Percentiles rank a stretch among this genome's conserved stretches.
Evolutionary conservation across 139 green algal species (phyloP).

Genomic region (Coelastrella sp.): DNA sequence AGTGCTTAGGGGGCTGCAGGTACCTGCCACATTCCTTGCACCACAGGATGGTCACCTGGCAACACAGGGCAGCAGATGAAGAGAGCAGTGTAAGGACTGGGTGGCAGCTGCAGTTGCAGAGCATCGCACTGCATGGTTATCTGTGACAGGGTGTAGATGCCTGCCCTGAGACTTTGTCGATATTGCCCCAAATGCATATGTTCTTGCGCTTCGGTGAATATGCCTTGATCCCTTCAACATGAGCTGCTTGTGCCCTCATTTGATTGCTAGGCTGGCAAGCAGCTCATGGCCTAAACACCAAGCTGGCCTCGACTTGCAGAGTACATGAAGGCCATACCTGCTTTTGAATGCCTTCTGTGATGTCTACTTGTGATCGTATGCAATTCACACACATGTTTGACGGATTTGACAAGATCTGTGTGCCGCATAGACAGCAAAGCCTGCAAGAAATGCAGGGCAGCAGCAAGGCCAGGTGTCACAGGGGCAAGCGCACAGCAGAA

Average conservation of each 20-base stretch:
- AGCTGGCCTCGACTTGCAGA: neutral
- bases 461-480: neutral
- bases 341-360: slow-evolving; percentile 97
- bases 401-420: slow-evolving; percentile 90
- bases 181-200: too few species aligned
- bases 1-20: slow-evolving; percentile 96
- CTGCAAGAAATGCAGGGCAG: slow-evolving; percentile 36
- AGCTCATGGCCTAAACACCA: too few species aligned
- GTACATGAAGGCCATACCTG: slow-evolving; percentile 43
- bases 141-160: neutral
- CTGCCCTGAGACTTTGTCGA: neutral
- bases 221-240: too few species aligned
- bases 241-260: too few species aligned
- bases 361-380: slow-evolving; percentile 96
- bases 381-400: slow-evolving; percentile 99
- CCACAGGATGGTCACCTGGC: slow-evolving; percentile 86
- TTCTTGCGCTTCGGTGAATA: too few species aligned
- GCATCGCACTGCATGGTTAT: too few species aligned
- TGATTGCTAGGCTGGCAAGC: too few species aligned
- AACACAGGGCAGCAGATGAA: neutral
- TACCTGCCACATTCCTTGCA: slow-evolving; percentile 96
- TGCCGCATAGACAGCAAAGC: slow-evolving; percentile 96
- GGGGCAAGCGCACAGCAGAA: neutral
- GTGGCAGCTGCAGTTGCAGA: neutral
- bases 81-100: neutral